phyloP scores from a whole-genome alignment of 2,329 filamentous ascomycete genomes.

The Fusarium tricinctum region DNA sequence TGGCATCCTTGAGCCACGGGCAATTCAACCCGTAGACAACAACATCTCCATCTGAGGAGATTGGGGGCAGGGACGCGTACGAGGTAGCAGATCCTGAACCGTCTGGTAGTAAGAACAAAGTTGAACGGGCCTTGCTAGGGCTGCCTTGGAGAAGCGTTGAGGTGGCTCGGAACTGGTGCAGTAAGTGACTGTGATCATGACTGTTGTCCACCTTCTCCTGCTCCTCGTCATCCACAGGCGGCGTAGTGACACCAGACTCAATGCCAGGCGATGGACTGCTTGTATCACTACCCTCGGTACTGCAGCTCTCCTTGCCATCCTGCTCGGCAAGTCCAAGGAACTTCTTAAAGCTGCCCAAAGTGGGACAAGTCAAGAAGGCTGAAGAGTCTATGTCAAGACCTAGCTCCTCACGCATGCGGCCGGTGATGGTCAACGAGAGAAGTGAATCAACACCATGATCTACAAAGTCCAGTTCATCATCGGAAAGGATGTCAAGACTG shows the following conservation, averaged over 20 bases:
- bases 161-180: constrained; percentile 34
- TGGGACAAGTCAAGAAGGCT: constrained; percentile 50
- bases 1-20: constrained; percentile 73
- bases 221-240: constrained; percentile 32
- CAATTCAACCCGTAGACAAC: constrained; percentile 70
- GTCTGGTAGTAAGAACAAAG: constrained; percentile 50
- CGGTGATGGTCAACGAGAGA: constrained; percentile 69
- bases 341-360: constrained; percentile 35
- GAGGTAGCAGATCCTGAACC: constrained; percentile 51
- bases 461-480: constrained; percentile 62
- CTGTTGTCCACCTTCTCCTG: not conserved
- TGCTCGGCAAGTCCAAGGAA: constrained; percentile 8
- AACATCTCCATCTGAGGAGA: constrained; percentile 58
- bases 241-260: constrained; percentile 63
- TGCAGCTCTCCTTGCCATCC: constrained; percentile 52
- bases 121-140: constrained; percentile 13
- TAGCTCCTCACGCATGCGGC: constrained; percentile 67
- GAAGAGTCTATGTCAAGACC: constrained; percentile 64
- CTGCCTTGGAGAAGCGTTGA: constrained; percentile 45
- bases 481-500: constrained; percentile 72
- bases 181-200: constrained; percentile 1
- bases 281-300: constrained; percentile 72
- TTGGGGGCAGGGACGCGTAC: constrained; percentile 51
- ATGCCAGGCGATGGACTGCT: constrained; percentile 68
- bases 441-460: constrained; percentile 72